A percentile compares a stretch with the other conserved stretches of the same genome.
phyloP scores from a whole-genome alignment of 1,284 basidiomycete genomes.

The Puccinia triticina region DNA sequence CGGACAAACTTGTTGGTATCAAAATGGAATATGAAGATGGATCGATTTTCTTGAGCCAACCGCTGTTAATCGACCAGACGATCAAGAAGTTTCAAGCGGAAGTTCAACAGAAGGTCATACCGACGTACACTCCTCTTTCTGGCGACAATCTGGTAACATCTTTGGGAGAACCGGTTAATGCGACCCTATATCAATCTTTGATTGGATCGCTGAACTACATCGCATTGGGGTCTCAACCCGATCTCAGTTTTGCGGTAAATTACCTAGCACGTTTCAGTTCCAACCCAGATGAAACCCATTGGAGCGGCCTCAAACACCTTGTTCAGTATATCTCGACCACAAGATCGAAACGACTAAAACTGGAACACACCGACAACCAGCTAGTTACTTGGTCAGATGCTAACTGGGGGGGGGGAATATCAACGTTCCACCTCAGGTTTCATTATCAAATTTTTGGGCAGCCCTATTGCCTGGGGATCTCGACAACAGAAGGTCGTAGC shows the following conservation, averaged over 20 bases:
- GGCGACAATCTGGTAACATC: neutral
- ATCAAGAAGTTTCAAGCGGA: no score
- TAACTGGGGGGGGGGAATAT: conserved; percentile 10
- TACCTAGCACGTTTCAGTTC: no score
- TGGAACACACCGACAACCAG: neutral
- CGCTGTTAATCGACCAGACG: no score
- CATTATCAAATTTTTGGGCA: neutral
- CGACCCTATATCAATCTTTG: no score
- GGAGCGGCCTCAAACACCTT: neutral
- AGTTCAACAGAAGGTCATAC: no score
- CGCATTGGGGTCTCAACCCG: no score
- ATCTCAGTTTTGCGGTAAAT: no score
- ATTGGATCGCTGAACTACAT: no score
- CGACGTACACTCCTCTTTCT: neutral
- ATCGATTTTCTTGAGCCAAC: no score
- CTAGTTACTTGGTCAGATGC: neutral
- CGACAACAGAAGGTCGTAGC: neutral
- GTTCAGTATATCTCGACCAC: neutral
- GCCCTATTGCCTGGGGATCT: conserved; percentile 2
- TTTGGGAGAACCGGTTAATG: neutral
- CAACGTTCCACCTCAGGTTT: conserved; percentile 12
- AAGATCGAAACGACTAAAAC: neutral
- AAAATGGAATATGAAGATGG: no score
- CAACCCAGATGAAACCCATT: neutral
- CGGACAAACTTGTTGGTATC: no score